Conservation (phyloP, 257 asterid genomes). For the Plantago elongata region DNA sequence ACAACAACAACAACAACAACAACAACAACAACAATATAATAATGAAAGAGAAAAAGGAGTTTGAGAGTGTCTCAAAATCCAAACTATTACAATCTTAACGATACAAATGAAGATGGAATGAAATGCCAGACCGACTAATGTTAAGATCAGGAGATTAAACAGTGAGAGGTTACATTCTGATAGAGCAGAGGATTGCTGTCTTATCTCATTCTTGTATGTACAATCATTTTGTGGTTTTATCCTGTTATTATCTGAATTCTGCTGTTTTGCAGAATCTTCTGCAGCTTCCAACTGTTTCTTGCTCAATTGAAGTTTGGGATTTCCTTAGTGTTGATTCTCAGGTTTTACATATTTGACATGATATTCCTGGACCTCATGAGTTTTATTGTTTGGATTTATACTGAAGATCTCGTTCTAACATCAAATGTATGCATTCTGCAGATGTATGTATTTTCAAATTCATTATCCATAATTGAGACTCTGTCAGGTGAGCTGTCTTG, state of each 20-base stretch:
- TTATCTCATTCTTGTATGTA: too few relatives aligned
- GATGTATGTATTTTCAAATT: slow-evolving; percentile 82
- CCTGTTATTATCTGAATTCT: slow-evolving; percentile 20
- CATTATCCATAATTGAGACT: slow-evolving; percentile 81
- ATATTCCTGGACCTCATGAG: slow-evolving; percentile 16
- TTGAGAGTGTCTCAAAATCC: too few relatives aligned
- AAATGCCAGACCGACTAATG: too few relatives aligned
- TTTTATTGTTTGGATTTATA: slow-evolving; percentile 1
- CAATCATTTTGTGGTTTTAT: not conserved
- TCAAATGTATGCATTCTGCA: slow-evolving; percentile 36
- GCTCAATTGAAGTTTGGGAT: slow-evolving; percentile 97
- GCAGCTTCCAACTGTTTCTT: slow-evolving; percentile 81
- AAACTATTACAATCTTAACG: too few relatives aligned
- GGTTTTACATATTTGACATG: slow-evolving; percentile 40
- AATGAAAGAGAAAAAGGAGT: too few relatives aligned
- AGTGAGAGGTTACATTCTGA: too few relatives aligned
- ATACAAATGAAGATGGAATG: too few relatives aligned
- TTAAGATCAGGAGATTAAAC: too few relatives aligned
- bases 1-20: too few relatives aligned
- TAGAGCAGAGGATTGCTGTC: too few relatives aligned
- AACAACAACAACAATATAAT: too few relatives aligned
- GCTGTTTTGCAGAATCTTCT: slow-evolving; percentile 66
- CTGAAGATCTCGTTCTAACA: slow-evolving; percentile 5
- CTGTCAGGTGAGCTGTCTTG: slow-evolving; percentile 57
- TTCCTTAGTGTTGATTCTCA: slow-evolving; percentile 98